Percentiles rank a stretch among this genome's conserved stretches.
These are phyloP conservation scores for Paxillus rubicundulus DNA, from an alignment of 768 basidiomycete species.

Conservation along the genomic window DNA sequence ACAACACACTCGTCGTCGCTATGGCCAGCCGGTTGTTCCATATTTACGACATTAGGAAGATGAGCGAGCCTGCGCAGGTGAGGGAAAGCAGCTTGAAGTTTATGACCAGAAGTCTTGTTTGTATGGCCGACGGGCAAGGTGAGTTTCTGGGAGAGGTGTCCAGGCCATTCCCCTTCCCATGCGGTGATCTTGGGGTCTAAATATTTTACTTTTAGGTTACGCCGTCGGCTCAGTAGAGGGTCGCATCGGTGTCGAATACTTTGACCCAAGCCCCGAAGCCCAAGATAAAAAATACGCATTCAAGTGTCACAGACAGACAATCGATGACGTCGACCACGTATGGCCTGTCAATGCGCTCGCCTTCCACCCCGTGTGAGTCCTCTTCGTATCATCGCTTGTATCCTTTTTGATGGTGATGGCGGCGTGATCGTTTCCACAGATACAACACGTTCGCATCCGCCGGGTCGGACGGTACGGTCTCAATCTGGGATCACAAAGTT, in stretches of 20 bases:
- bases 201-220: conserved; percentile 56
- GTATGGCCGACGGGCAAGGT: conserved; percentile 94
- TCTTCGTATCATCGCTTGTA: neutral
- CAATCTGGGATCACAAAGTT: conserved; percentile 95
- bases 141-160: conserved; percentile 11
- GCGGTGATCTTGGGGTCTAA: neutral
- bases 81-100: conserved; percentile 94
- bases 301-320: conserved; percentile 91
- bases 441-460: conserved; percentile 95
- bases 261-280: conserved; percentile 71
- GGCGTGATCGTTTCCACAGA: no score
- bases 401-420: no score
- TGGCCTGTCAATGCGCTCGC: conserved; percentile 96
- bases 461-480: conserved; percentile 91
- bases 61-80: conserved; percentile 71
- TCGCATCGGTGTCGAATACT: conserved; percentile 95
- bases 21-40: conserved; percentile 90
- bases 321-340: conserved; percentile 90
- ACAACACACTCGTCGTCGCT: conserved; percentile 81
- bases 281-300: conserved; percentile 87
- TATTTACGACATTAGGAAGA: conserved; percentile 83
- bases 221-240: conserved; percentile 94
- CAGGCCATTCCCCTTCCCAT: neutral
- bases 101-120: conserved; percentile 87
- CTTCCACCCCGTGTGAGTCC: conserved; percentile 79